These are phyloP conservation scores for Blepharisma stoltei DNA, from an alignment of 73 alveolate genomes.

Conservation along the genomic window DNA sequence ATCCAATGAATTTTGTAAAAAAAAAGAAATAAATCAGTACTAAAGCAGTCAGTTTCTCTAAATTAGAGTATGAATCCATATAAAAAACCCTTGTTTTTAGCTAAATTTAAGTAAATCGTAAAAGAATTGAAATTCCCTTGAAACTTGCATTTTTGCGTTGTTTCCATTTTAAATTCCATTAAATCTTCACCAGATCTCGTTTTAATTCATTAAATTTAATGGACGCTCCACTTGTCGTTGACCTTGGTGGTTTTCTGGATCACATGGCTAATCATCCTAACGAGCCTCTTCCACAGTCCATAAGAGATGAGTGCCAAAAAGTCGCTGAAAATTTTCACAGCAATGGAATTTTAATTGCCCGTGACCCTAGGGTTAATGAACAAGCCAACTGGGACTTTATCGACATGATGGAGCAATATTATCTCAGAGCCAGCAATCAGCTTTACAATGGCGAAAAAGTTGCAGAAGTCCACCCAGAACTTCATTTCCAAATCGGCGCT, in stretches of 20 bases:
- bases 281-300: not conserved
- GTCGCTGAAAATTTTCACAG: constrained; percentile 73
- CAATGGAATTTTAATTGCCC: constrained; percentile 68
- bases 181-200: no score
- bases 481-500: constrained; percentile 78
- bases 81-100: no score
- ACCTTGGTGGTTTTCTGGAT: constrained; percentile 3
- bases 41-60: no score
- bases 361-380: constrained; percentile 81
- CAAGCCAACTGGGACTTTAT: constrained; percentile 72
- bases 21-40: no score
- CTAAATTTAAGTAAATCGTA: no score
- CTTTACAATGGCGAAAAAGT: constrained; percentile 61
- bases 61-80: no score
- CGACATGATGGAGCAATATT: constrained; percentile 79
- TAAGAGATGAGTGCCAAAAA: constrained; percentile 61
- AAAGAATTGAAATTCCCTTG: no score
- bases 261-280: not conserved
- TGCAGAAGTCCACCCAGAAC: constrained; percentile 71
- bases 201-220: not conserved
- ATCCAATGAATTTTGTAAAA: no score
- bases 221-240: constrained; percentile 31
- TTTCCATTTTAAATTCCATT: no score
- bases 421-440: constrained; percentile 55
- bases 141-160: no score